Percentiles rank a stretch among this genome's conserved stretches.
phyloP scores from a whole-genome alignment of 169 alveolate genomes.

The Cryptosporidium ubiquitum region DNA sequence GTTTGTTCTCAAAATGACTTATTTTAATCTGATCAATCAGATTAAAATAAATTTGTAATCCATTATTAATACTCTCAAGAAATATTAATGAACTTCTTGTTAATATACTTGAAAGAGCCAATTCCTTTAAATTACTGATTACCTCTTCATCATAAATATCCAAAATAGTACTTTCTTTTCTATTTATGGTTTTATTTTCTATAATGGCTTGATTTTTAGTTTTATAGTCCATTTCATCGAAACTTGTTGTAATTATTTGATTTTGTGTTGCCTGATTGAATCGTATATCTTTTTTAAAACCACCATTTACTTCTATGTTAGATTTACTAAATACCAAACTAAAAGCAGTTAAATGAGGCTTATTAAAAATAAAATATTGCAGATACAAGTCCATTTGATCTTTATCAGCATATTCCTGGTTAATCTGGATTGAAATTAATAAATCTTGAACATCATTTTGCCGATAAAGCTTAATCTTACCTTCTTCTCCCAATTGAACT shows the following conservation, averaged over 20 bases:
- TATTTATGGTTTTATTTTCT: not conserved
- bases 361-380: conserved; percentile 15
- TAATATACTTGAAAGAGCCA: not conserved
- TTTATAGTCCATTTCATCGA: not conserved
- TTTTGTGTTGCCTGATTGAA: too few relatives aligned
- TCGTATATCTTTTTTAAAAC: not conserved
- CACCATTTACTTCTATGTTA: not conserved
- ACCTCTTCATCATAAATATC: conserved; percentile 22
- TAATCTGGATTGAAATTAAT: not conserved
- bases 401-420: not conserved
- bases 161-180: not conserved
- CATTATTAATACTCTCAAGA: conserved; percentile 34
- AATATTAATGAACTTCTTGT: conserved; percentile 30
- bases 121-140: not conserved
- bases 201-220: not conserved
- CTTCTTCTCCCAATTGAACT: conserved; percentile 7
- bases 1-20: not conserved
- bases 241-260: not conserved
- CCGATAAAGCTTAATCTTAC: conserved; percentile 2
- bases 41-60: conserved; percentile 9
- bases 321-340: not conserved
- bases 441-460: not conserved
- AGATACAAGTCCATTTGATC: conserved; percentile 3
- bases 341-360: not conserved
- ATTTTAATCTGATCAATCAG: not conserved